phyloP scores from a whole-genome alignment of 2,329 filamentous ascomycete species.

The Ascochyta fabae region DNA sequence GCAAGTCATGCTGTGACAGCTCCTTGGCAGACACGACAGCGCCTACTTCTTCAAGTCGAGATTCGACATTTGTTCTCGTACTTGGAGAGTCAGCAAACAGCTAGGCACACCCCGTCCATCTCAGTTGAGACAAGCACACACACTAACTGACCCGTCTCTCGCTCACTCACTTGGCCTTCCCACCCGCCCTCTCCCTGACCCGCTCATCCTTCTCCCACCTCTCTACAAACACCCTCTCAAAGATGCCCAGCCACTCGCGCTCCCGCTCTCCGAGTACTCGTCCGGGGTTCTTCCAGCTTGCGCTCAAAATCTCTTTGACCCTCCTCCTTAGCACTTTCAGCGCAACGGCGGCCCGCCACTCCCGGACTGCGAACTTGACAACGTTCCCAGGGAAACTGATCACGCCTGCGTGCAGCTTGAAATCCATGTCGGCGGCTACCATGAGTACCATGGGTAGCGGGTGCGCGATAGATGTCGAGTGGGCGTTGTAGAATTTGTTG shows the following conservation, averaged over 20 bases:
- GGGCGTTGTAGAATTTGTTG: conserved; percentile 84
- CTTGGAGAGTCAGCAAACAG: no score
- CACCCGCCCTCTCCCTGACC: conserved; percentile 36
- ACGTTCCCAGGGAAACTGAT: conserved; percentile 87
- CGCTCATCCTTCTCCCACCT: conserved; percentile 43
- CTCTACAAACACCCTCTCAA: conserved; percentile 39
- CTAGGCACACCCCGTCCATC: no score
- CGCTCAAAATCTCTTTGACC: conserved; percentile 76
- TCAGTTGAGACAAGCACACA: no score
- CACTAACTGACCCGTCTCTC: no score
- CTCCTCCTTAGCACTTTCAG: conserved; percentile 79
- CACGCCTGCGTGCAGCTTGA: conserved; percentile 88
- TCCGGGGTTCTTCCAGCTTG: conserved; percentile 67
- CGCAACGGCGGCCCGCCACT: conserved; percentile 92
- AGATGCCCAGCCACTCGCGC: conserved; percentile 52
- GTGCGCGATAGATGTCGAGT: conserved; percentile 71
- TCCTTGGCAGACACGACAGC: no score
- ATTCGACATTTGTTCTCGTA: no score
- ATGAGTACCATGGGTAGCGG: conserved; percentile 75
- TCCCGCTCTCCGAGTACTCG: conserved; percentile 49
- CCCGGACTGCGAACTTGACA: conserved; percentile 78
- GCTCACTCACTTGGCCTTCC: conserved; percentile 33
- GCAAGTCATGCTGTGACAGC: no score
- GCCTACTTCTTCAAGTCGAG: no score
- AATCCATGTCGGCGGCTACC: conserved; percentile 81